Evolutionary conservation across 164 flowering plant species (phyloP).

Genomic region (Macadamia integrifolia): DNA sequence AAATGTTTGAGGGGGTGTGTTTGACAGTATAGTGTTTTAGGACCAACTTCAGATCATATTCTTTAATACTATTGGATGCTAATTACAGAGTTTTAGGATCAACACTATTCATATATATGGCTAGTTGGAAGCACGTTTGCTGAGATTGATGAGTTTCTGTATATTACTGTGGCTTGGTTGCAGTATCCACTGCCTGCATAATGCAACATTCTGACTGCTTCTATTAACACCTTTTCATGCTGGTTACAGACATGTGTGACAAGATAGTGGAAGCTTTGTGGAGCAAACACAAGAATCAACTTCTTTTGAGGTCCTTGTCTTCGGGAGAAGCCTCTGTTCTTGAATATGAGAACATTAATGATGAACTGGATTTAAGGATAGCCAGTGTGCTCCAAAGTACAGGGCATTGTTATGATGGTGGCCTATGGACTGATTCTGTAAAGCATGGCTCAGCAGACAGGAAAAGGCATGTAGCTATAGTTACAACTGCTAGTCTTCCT

Average conservation of each 20-base stretch:
- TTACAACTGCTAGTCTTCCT: slow-evolving; percentile 98
- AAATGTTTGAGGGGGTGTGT: too few species aligned
- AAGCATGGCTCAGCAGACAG: slow-evolving; percentile 40
- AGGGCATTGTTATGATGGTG: slow-evolving; percentile 93
- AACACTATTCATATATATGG: too few species aligned
- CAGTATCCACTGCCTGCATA: neutral
- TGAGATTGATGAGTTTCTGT: too few species aligned
- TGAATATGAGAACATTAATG: slow-evolving; percentile 51
- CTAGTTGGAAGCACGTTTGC: too few species aligned
- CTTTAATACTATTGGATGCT: too few species aligned
- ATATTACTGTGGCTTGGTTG: too few species aligned
- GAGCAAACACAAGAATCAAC: slow-evolving; percentile 66
- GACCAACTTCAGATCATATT: too few species aligned
- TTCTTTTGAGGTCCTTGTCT: slow-evolving; percentile 39
- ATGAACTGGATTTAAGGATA: slow-evolving; percentile 80
- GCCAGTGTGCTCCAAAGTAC: slow-evolving; percentile 91
- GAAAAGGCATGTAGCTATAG: slow-evolving; percentile 88
- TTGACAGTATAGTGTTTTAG: too few species aligned
- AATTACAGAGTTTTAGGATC: too few species aligned
- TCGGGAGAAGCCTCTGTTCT: slow-evolving; percentile 38
- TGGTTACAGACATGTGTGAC: slow-evolving; percentile 74
- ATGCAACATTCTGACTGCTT: neutral
- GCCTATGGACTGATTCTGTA: slow-evolving; percentile 59
- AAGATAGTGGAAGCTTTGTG: slow-evolving; percentile 79
- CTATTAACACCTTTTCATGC: neutral